phyloP scores from a whole-genome alignment of 2,329 filamentous ascomycete genomes.

The Trichoderma arundinaceum region DNA sequence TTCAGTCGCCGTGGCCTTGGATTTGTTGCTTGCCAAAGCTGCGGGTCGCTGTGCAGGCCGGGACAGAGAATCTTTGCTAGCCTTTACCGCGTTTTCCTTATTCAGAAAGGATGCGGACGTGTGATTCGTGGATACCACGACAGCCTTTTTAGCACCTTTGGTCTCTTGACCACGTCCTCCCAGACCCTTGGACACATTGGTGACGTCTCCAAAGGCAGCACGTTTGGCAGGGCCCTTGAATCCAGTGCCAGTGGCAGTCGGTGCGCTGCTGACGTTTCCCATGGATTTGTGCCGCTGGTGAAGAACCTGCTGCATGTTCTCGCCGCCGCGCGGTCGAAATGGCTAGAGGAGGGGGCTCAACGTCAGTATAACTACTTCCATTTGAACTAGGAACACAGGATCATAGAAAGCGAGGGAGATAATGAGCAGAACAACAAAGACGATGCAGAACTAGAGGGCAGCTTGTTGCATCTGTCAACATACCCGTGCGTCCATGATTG shows the following conservation, averaged over 20 bases:
- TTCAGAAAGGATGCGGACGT: slow-evolving; percentile 40
- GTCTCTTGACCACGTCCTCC: slow-evolving; percentile 42
- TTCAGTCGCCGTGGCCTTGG: slow-evolving; percentile 38
- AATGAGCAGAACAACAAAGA: slow-evolving; percentile 5
- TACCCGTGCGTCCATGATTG: slow-evolving; percentile 47
- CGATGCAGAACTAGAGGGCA: background rate
- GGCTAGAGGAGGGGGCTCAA: slow-evolving; percentile 41
- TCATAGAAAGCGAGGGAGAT: background rate
- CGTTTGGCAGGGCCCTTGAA: slow-evolving; percentile 66
- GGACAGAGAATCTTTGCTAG: slow-evolving; percentile 45
- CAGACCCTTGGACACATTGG: slow-evolving; percentile 63
- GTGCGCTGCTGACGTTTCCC: slow-evolving; percentile 56
- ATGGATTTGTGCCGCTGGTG: slow-evolving; percentile 86
- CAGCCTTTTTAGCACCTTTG: slow-evolving; percentile 46
- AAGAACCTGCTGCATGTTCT: slow-evolving; percentile 60
- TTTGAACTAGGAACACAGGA: background rate
- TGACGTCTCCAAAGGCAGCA: slow-evolving; percentile 81
- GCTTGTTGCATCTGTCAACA: slow-evolving; percentile 32
- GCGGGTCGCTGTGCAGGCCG: slow-evolving; percentile 46
- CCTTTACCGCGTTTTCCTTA: slow-evolving; percentile 53
- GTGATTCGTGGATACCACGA: slow-evolving; percentile 38
- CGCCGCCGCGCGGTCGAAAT: slow-evolving; percentile 54
- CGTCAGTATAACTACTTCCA: background rate
- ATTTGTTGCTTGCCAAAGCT: slow-evolving; percentile 33
- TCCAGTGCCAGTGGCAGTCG: slow-evolving; percentile 38